Evolutionary conservation across 2,329 filamentous ascomycete genomes (phyloP), one percentile per base, ranked within the genome.

Genomic region (Aureobasidium sp.): DNA sequence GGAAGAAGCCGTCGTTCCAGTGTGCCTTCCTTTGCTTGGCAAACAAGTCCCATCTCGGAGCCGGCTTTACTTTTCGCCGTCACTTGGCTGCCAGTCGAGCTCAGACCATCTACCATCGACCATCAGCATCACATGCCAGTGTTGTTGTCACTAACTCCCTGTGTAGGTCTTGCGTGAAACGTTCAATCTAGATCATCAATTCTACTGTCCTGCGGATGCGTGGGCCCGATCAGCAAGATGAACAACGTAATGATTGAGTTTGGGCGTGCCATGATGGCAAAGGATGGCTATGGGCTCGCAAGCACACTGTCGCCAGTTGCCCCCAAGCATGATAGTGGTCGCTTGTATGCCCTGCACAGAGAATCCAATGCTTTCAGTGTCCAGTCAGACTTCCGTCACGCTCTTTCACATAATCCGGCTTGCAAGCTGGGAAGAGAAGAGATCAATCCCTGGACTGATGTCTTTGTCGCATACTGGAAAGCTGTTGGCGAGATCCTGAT

Each of bases 381-480:
- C 55, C 85, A 86, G 66, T 79, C 80, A 39, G 88, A 94, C 68
- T 80, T 97, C 60, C 86, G 87, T 62, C 86, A 89, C 70, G 75
- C 77, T 50, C 81, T 94, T 62, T 84, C 93, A 64, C 85, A 87
- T 67, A 85, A 81, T 67, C 81, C 80, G 61, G 66, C 66, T 15
- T 62, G 71, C 9, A 66, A 65, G 8, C 66, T 73, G 20, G 76
- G 79, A 29, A 80, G 78, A 63, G 78, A 79, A 34, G 90, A 96
- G 76, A 79, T 84, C 27, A 83, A 82, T 63, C 87, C 87, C n/a
- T 99, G 94, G 94, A 80, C 87, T 0, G 92, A 96, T 42, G 86
- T 97, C 34, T 96, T 92, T 71, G 79, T 82, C 39, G 80, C 84
- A 23, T 96, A 92, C 71, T 97, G 92, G 91, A 91, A 88, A 69